Percentiles rank a stretch among this genome's conserved stretches.
Conservation (phyloP, 345 rosid species). For the Rhodomyrtus tomentosa region DNA sequence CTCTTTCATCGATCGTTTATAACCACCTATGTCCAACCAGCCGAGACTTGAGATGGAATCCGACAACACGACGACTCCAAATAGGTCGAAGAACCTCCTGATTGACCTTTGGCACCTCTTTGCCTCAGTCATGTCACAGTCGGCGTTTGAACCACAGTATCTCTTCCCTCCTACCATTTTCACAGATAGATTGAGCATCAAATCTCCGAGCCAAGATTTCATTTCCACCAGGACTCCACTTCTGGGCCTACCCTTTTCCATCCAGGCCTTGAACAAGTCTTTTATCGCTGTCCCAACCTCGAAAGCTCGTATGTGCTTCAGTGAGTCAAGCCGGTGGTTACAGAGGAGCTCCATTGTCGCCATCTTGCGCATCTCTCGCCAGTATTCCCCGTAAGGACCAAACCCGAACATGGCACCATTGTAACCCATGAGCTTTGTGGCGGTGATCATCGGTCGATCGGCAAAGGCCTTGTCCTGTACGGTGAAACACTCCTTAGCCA, state of each 20-base stretch:
- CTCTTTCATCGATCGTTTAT: conserved; percentile 20
- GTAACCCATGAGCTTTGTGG: conserved; percentile 19
- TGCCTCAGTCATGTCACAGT: conserved; percentile 1
- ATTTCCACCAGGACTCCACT: conserved; percentile 11
- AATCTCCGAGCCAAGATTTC: conserved; percentile 26
- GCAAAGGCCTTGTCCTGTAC: conserved; percentile 16
- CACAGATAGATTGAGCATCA: conserved; percentile 9
- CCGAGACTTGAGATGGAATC: conserved; percentile 32
- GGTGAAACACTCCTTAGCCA: conserved; percentile 23
- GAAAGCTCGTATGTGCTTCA: conserved; percentile 11
- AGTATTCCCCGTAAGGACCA: conserved; percentile 27
- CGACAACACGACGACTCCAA: conserved; percentile 16
- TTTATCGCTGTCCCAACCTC: conserved; percentile 9
- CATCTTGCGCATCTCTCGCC: conserved; percentile 30
- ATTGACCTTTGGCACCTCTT: not conserved
- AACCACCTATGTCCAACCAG: conserved; percentile 25
- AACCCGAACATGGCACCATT: conserved; percentile 25
- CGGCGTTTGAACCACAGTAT: conserved; percentile 2
- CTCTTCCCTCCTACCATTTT: conserved; percentile 25
- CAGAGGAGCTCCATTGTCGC: conserved; percentile 16
- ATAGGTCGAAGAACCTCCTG: conserved; percentile 5
- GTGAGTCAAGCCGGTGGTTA: conserved; percentile 11
- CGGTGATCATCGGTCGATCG: conserved; percentile 2
- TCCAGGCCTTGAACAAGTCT: conserved; percentile 2
- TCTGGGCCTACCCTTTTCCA: not conserved